Conservation (phyloP, 176 grass and related monocot species). For the Alloteropsis semialata region DNA sequence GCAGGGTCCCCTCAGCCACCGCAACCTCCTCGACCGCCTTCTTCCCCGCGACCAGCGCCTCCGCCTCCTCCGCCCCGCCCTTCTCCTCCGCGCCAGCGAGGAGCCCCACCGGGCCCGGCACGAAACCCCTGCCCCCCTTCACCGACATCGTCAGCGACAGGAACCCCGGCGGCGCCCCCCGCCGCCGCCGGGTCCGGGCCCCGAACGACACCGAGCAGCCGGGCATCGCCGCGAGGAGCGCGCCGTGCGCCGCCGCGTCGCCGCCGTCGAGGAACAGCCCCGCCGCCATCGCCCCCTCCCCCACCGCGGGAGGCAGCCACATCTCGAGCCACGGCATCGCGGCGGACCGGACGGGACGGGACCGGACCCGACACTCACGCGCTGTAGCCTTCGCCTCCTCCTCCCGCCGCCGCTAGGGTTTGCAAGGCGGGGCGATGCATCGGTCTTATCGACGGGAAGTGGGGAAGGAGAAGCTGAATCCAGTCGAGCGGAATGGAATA, state of each 20-base stretch:
- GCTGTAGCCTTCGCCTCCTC: not conserved
- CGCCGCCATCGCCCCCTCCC: constrained; percentile 6
- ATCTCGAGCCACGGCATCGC: constrained; percentile 82
- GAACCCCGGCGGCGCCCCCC: constrained; percentile 32
- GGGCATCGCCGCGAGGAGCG: constrained; percentile 61
- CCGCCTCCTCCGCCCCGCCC: constrained; percentile 44
- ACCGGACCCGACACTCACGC: not conserved
- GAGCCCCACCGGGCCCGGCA: constrained; percentile 47
- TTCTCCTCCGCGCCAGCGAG: constrained; percentile 54
- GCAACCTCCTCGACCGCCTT: constrained; percentile 9
- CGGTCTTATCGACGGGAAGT: constrained; percentile 35
- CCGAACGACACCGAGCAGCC: constrained; percentile 29
- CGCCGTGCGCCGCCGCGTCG: constrained; percentile 47
- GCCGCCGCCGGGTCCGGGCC: constrained; percentile 12
- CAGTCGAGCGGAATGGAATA: constrained; percentile 1
- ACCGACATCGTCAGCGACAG: constrained; percentile 80
- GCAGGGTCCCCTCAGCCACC: constrained; percentile 21
- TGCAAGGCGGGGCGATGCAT: constrained; percentile 24
- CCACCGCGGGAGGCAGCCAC: constrained; percentile 54
- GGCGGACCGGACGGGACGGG: not conserved
- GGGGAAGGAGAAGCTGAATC: not conserved
- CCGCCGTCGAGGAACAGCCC: constrained; percentile 67
- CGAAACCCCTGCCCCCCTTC: constrained; percentile 61
- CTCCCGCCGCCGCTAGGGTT: constrained; percentile 40
- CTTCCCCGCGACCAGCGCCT: constrained; percentile 30